A percentile compares a stretch with the other conserved stretches of the same genome.
phyloP scores from a whole-genome alignment of 2,329 filamentous ascomycete genomes.

The Trichophyton benhamiae region DNA sequence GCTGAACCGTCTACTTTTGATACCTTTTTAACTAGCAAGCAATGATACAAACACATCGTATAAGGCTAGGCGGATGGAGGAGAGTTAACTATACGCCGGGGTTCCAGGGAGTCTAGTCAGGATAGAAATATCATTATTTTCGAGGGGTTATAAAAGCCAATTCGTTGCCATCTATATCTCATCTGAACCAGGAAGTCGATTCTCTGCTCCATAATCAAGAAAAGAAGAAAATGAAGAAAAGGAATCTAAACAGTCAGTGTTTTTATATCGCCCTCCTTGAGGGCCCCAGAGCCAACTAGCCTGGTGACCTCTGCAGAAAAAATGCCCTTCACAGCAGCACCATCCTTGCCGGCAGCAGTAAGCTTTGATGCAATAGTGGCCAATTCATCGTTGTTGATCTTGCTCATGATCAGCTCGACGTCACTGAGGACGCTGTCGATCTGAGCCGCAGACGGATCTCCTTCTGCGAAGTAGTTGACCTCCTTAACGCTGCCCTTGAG shows the following conservation, averaged over 20 bases:
- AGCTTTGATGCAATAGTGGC: slow-evolving; percentile 71
- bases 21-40: too few relatives aligned
- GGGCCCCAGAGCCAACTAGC: slow-evolving; percentile 68
- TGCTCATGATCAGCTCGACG: slow-evolving; percentile 73
- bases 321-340: slow-evolving; percentile 70
- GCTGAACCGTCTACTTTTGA: too few relatives aligned
- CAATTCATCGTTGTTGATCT: slow-evolving; percentile 84
- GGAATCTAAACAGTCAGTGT: slow-evolving; percentile 19
- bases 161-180: background rate
- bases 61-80: too few relatives aligned
- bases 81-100: too few relatives aligned
- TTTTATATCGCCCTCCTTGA: slow-evolving; percentile 75
- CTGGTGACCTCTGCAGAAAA: slow-evolving; percentile 68
- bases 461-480: slow-evolving; percentile 81
- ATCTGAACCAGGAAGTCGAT: background rate
- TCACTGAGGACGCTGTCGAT: slow-evolving; percentile 76
- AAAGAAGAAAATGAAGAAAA: background rate
- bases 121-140: background rate
- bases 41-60: too few relatives aligned
- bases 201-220: background rate
- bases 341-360: slow-evolving; percentile 61
- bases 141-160: background rate
- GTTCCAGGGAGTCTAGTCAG: too few relatives aligned
- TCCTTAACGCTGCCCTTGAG: slow-evolving; percentile 91
- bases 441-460: slow-evolving; percentile 58